Percentiles rank a stretch among this genome's conserved stretches.
Conservation (phyloP, 2,329 filamentous ascomycete species). For the Penicillium carneum region DNA sequence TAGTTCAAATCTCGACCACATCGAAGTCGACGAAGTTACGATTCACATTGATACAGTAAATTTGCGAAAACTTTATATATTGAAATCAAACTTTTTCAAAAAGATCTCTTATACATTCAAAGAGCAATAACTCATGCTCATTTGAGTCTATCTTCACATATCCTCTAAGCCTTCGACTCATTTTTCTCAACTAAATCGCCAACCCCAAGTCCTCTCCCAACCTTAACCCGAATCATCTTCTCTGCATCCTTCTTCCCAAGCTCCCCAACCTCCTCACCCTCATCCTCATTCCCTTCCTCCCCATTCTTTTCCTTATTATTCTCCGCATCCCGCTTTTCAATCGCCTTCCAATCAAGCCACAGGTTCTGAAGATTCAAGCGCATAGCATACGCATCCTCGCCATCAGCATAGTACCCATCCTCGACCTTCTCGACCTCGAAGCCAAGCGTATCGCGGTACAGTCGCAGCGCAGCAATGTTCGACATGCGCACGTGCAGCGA, state of each 20-base stretch:
- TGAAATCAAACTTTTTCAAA: neutral
- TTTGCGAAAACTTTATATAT: neutral
- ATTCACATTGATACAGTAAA: neutral
- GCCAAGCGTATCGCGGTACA: conserved; percentile 90
- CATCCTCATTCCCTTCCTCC: conserved; percentile 58
- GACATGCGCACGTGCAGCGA: conserved; percentile 93
- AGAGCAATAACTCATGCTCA: neutral
- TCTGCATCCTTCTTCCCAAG: conserved; percentile 63
- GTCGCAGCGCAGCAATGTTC: conserved; percentile 86
- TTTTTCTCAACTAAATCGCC: conserved; percentile 64
- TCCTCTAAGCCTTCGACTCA: conserved; percentile 39
- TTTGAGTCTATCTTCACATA: neutral
- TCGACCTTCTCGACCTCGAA: conserved; percentile 79
- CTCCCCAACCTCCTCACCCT: conserved; percentile 75
- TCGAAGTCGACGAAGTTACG: neutral
- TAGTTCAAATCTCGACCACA: neutral
- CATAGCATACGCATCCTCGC: conserved; percentile 96
- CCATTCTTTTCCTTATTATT: conserved; percentile 41
- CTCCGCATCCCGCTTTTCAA: conserved; percentile 51
- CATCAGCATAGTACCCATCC: conserved; percentile 78
- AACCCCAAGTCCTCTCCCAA: conserved; percentile 80
- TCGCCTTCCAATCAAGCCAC: conserved; percentile 58
- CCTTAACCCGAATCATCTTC: conserved; percentile 82
- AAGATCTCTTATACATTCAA: conserved; percentile 15
- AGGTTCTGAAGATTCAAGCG: conserved; percentile 74